Evolutionary conservation across 495 filamentous ascomycete species (phyloP), one percentile per base, ranked within the genome.

Genomic region (Aspergillus wentii): DNA sequence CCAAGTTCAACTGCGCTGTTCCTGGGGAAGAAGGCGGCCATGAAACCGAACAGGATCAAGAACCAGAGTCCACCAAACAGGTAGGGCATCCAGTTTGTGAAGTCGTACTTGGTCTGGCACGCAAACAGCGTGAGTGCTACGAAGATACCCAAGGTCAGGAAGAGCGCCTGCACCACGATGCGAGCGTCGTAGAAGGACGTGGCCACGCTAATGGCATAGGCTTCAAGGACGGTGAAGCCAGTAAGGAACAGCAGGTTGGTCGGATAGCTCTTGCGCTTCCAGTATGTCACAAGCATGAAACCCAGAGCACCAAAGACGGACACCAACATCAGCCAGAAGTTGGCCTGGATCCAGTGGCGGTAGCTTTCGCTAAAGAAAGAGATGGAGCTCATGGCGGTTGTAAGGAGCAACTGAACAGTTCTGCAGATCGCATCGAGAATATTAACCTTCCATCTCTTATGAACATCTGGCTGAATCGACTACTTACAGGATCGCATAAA

Each of bases 101-200:
- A 97, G 72, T 99, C 94, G 60, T 97, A 97, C 57, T 94, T 95
- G 34, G 86, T 88, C 66, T 99, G 92, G 79, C 90, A 94, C 19
- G 92, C 92, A 61, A 97, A 99, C 8, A 92, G 59, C 0, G 90
- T 97, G 29, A 99, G 74, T 30, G 83, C 90, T 30, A 95, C 68
- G 64, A 99, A 99, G 57, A 99, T 88, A 32, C 85, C 91, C 4
- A 86, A 78, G 0, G 92, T 99, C 30, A 99, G 79, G 41, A 94
- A 59, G 13, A 95, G 82, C 9, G 92, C 92, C 64, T 95, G 80
- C 15, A 98, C 71, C 7, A 98, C 94, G 52, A 96, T 83, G 25
- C 63, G 62, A 6, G 78, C 72, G 11, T 89, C 62, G 68, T 88
- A 96, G 70, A 88, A 92, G 33, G 86, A 92, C 2, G 87, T 86